These are phyloP conservation scores for Gynochthodes officinalis DNA, from an alignment of 257 asterid species.

Conservation along the genomic window DNA sequence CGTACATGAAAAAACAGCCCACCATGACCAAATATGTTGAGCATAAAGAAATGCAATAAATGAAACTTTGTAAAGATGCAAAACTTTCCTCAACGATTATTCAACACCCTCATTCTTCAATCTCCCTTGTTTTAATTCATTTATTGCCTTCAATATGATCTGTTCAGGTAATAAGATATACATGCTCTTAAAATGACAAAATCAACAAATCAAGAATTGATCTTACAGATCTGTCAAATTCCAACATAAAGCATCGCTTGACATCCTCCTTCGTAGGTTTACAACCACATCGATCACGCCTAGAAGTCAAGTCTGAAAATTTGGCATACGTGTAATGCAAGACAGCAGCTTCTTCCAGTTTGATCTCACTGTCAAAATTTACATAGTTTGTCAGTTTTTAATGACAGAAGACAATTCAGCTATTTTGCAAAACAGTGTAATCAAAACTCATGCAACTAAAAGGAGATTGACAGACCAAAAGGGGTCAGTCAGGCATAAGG, in stretches of 20 bases:
- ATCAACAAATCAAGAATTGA: neutral
- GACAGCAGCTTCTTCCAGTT: slow-evolving; percentile 61
- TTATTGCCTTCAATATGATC: neutral
- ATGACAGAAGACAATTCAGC: neutral
- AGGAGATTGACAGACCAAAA: neutral
- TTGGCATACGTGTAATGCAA: slow-evolving; percentile 63
- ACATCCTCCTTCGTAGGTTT: slow-evolving; percentile 60
- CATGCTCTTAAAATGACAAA: neutral
- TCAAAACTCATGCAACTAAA: neutral
- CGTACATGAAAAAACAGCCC: neutral
- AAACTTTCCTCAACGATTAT: neutral
- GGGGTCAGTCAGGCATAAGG: neutral
- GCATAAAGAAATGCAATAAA: neutral
- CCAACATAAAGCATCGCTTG: slow-evolving; percentile 66
- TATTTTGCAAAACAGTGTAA: neutral
- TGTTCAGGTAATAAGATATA: neutral
- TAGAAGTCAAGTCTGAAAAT: slow-evolving; percentile 64
- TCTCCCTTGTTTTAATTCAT: neutral
- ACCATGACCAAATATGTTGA: neutral
- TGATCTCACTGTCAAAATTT: slow-evolving; percentile 47
- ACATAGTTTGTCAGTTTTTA: slow-evolving; percentile 4
- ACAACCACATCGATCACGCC: slow-evolving; percentile 66
- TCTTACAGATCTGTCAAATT: slow-evolving; percentile 67
- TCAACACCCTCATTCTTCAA: neutral
- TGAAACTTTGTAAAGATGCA: neutral